phyloP scores from a whole-genome alignment of 2,329 filamentous ascomycete species.

The Didymella lethalis region DNA sequence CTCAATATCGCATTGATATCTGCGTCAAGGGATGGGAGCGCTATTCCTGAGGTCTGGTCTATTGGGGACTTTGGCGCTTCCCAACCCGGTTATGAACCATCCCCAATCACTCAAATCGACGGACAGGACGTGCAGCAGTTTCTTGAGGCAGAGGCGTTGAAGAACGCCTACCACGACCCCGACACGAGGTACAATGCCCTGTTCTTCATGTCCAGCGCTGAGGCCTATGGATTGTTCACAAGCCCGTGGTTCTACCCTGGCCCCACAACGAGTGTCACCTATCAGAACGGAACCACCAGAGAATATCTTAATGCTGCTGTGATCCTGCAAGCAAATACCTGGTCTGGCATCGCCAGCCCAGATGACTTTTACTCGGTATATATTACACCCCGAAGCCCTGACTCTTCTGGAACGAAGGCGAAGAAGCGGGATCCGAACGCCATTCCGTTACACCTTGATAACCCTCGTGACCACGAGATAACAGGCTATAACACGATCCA shows the following conservation, averaged over 20 bases:
- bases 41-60: constrained; percentile 43
- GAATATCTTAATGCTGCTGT: constrained; percentile 44
- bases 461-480: constrained; percentile 42
- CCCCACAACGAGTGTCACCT: constrained; percentile 40
- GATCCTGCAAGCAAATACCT: constrained; percentile 32
- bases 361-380: constrained; percentile 53
- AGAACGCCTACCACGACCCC: constrained; percentile 50
- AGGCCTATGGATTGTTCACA: constrained; percentile 42
- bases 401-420: constrained; percentile 19
- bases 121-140: constrained; percentile 47
- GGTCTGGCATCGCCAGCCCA: constrained; percentile 47
- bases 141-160: constrained; percentile 42
- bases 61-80: constrained; percentile 45
- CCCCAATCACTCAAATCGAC: constrained; percentile 50
- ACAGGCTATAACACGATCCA: constrained; percentile 28
- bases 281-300: constrained; percentile 48
- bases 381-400: constrained; percentile 25
- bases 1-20: constrained; percentile 42
- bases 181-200: constrained; percentile 53
- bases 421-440: constrained; percentile 38
- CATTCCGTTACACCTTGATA: constrained; percentile 39
- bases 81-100: constrained; percentile 34
- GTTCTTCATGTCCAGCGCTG: constrained; percentile 47
- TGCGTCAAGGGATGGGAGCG: constrained; percentile 41
- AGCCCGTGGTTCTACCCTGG: constrained; percentile 47